These are phyloP conservation scores for Phlyctochytrium arcticum DNA, from an alignment of 192 early-diverging fungal species.

Conservation along the genomic window DNA sequence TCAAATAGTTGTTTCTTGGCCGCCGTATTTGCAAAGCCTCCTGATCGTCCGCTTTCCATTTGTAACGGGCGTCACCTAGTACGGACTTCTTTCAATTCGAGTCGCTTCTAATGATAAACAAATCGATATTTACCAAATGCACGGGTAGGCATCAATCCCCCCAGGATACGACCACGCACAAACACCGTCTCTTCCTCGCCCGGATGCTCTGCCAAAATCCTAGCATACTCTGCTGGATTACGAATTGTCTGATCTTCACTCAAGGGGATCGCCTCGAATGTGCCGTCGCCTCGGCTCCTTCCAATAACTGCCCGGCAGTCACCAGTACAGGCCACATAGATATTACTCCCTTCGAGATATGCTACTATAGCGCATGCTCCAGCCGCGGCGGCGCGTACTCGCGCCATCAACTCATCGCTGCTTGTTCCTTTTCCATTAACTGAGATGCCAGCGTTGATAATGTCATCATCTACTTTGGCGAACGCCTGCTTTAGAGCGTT, in stretches of 20 bases:
- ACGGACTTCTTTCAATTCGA: too few species aligned
- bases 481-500: constrained; percentile 42
- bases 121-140: constrained; percentile 40
- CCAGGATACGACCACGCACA: constrained; percentile 41
- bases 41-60: constrained; percentile 37
- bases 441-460: constrained; percentile 38
- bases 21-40: constrained; percentile 14
- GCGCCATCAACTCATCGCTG: background rate
- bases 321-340: constrained; percentile 50
- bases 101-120: background rate
- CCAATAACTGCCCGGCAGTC: constrained; percentile 48
- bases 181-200: constrained; percentile 43
- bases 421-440: background rate
- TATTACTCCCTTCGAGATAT: constrained; percentile 41
- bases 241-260: constrained; percentile 41
- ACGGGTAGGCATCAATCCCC: constrained; percentile 50
- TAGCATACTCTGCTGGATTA: constrained; percentile 42
- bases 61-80: constrained; percentile 47
- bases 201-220: constrained; percentile 52
- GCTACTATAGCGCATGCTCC: constrained; percentile 50
- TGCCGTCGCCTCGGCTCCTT: constrained; percentile 25
- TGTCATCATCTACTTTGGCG: constrained; percentile 41
- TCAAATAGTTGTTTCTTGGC: constrained; percentile 28
- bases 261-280: constrained; percentile 29
- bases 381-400: constrained; percentile 31